phyloP scores from a whole-genome alignment of 352 stramenopile species.

The Globisporangium echinulatum region DNA sequence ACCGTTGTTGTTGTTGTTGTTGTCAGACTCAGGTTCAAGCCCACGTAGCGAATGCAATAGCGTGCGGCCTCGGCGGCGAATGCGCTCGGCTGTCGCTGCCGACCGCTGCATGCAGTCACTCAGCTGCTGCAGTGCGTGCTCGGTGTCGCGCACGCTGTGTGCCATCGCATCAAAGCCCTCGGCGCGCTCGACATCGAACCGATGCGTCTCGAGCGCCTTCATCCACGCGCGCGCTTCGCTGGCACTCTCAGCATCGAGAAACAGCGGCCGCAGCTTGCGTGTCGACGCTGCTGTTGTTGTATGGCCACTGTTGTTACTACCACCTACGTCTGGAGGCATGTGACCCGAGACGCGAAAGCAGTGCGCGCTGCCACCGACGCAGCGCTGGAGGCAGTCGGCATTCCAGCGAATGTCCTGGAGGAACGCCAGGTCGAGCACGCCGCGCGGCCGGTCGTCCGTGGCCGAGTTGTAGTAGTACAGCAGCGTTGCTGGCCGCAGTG shows the following conservation, averaged over 20 bases:
- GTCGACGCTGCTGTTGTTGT: not conserved
- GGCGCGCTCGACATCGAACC: conserved; percentile 50
- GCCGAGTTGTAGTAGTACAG: conserved; percentile 81
- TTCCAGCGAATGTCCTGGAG: conserved; percentile 71
- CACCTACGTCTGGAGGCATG: conserved; percentile 30
- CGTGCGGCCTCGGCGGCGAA: conserved; percentile 9
- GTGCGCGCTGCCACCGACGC: conserved; percentile 47
- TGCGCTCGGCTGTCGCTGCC: conserved; percentile 6
- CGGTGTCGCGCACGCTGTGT: conserved; percentile 27
- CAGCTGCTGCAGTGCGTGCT: conserved; percentile 20
- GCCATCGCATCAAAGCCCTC: conserved; percentile 30
- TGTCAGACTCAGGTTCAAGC: not conserved
- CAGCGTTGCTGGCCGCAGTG: conserved; percentile 63
- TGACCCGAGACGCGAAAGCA: conserved; percentile 72
- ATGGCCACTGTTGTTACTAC: not conserved
- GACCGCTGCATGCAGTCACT: conserved; percentile 8
- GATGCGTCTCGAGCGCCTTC: conserved; percentile 55
- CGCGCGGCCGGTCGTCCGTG: conserved; percentile 54
- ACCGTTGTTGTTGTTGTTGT: conserved; percentile 3
- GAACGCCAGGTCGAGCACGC: conserved; percentile 79
- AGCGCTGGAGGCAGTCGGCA: conserved; percentile 66
- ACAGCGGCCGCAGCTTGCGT: conserved; percentile 55
- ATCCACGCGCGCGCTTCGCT: conserved; percentile 62
- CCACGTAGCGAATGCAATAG: conserved; percentile 17
- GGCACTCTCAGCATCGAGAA: conserved; percentile 48